phyloP scores from a whole-genome alignment of 192 early-diverging fungal genomes.

The Coemansia sp. region DNA sequence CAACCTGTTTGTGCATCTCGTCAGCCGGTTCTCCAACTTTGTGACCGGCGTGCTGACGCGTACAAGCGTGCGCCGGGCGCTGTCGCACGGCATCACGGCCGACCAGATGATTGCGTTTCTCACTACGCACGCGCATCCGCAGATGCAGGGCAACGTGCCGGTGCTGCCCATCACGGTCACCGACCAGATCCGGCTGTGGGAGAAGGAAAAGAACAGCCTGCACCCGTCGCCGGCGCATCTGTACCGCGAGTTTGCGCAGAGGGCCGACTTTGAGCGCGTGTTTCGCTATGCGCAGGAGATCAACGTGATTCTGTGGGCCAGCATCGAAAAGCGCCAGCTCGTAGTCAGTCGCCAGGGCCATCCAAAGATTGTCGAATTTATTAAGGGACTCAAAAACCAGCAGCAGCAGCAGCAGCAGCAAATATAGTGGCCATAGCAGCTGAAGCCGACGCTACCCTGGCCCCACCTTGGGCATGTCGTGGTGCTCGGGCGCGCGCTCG shows the following conservation, averaged over 20 bases:
- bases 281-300: constrained; percentile 73
- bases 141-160: constrained; percentile 79
- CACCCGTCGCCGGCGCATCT: constrained; percentile 57
- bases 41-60: constrained; percentile 83
- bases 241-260: constrained; percentile 73
- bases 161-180: constrained; percentile 87
- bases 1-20: constrained; percentile 80
- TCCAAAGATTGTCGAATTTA: constrained; percentile 57
- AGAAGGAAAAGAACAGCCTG: constrained; percentile 87
- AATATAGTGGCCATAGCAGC: not conserved
- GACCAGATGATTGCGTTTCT: constrained; percentile 94
- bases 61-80: constrained; percentile 78
- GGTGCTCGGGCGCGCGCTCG: constrained; percentile 59
- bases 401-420: not conserved
- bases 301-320: constrained; percentile 76
- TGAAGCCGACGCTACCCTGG: constrained; percentile 17
- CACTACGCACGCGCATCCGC: constrained; percentile 84
- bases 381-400: constrained; percentile 20
- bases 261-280: constrained; percentile 70
- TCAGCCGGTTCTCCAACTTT: constrained; percentile 88
- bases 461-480: constrained; percentile 60
- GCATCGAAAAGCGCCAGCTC: constrained; percentile 64
- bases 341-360: constrained; percentile 76
- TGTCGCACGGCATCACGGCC: constrained; percentile 86
- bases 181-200: constrained; percentile 96